These are phyloP conservation scores for Carex myosuroides DNA, from an alignment of 176 grass and related monocot species.

Conservation along the genomic window DNA sequence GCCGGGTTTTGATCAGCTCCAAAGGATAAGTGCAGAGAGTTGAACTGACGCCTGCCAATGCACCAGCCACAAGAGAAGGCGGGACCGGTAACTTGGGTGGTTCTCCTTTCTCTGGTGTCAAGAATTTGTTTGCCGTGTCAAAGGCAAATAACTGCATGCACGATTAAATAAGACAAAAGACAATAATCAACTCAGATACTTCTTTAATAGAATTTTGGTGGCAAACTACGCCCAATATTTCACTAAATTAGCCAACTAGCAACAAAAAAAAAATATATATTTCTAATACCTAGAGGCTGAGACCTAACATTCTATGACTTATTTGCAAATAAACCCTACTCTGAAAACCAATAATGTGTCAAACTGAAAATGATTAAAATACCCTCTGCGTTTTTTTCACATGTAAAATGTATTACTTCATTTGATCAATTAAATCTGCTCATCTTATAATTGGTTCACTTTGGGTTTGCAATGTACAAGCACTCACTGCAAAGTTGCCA, in stretches of 20 bases:
- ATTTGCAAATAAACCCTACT: background rate
- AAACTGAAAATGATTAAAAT: background rate
- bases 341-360: background rate
- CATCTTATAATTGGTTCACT: background rate
- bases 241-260: background rate
- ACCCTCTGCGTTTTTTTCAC: background rate
- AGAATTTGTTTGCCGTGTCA: conserved; percentile 94
- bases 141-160: conserved; percentile 78
- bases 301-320: background rate
- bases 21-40: conserved; percentile 94
- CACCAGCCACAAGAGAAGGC: conserved; percentile 72
- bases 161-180: background rate
- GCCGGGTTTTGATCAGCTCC: conserved; percentile 88
- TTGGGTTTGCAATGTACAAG: background rate
- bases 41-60: conserved; percentile 94
- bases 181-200: background rate
- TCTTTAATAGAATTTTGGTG: background rate
- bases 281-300: background rate
- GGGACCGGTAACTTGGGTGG: conserved; percentile 51
- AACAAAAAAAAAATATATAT: background rate
- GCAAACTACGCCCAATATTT: background rate
- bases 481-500: background rate
- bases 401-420: background rate
- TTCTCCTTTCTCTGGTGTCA: conserved; percentile 63
- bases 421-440: background rate